A percentile compares a stretch with the other conserved stretches of the same genome.
These are phyloP conservation scores for Anacardium occidentale DNA, from an alignment of 345 rosid genomes.

Conservation along the genomic window DNA sequence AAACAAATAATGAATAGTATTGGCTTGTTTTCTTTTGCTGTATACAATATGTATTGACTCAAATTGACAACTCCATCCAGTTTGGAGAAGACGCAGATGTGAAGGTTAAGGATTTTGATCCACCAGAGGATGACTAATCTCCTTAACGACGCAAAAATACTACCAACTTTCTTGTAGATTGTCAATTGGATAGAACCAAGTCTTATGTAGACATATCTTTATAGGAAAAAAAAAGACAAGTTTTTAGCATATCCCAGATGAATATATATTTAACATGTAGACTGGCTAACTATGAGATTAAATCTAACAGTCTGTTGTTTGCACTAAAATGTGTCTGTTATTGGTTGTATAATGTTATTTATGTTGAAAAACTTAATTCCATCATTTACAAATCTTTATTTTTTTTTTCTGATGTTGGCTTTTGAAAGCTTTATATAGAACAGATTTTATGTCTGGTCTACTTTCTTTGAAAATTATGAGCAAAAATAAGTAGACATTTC, in stretches of 20 bases:
- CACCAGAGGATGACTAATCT: constrained; percentile 47
- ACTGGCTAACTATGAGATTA: not conserved
- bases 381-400: too few relatives aligned
- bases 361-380: too few relatives aligned
- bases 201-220: not conserved
- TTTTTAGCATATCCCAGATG: not conserved
- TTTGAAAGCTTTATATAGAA: too few relatives aligned
- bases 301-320: not conserved
- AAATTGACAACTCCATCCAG: constrained; percentile 67
- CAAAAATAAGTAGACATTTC: too few relatives aligned
- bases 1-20: not conserved
- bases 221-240: not conserved
- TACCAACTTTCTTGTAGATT: not conserved
- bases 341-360: not conserved
- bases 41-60: constrained; percentile 64
- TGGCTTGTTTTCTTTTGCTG: constrained; percentile 35
- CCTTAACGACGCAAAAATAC: not conserved
- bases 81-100: constrained; percentile 95
- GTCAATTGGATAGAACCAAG: not conserved
- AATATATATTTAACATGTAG: not conserved
- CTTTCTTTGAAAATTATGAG: too few relatives aligned
- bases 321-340: too few relatives aligned
- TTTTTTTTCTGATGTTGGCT: too few relatives aligned
- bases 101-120: constrained; percentile 75
- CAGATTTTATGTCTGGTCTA: too few relatives aligned